Evolutionary conservation across 2,329 filamentous ascomycete species (phyloP), one percentile per base, ranked within the genome.

Genomic region (Calonectria henricotiae): DNA sequence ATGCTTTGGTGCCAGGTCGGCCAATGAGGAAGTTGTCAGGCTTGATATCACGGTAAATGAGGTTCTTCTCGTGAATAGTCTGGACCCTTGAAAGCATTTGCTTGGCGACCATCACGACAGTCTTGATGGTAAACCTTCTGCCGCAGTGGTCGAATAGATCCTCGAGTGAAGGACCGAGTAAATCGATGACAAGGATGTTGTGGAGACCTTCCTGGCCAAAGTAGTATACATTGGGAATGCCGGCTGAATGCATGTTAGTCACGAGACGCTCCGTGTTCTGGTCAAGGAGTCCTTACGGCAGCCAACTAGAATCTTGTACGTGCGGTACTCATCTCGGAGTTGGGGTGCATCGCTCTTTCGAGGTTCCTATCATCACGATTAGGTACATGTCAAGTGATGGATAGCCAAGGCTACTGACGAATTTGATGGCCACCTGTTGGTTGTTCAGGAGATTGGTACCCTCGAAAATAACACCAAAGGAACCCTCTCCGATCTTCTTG

Each of bases 191-290:
- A 62, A 99, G 92, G 77, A 98, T 98, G 86, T 99, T 98, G 88
- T 99, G 96, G 35, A 98, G 92, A 78, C 96, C 96, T 85, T 98
- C 96, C 82, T 99, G 96, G 73, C 96, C 96, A 78, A 98, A 99
- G 86, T 98, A 99, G 87, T 98, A 98, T 80, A 99, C 96, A 89
- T 98, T 98, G 79, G 96, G 96, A 77, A 99, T 98, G 79, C 96
- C 96, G 79, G 96, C 96, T 98, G 82, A 32, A 58, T 68, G 46
- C 23, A 30, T 23, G 71, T 78, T 69, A 77, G 78, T 78, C 67
- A 74, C 72, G 68, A 64, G 58, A 75, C 58, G 69, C 93, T 4
- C 15, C n/a, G 20, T 17, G 20, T 13, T 60, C 8, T 49, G 5
- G 46, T 55, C 9, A 39, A 41, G 17, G 15, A 37, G 47, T 67